Base-by-base conservation (phyloP, 495 filamentous ascomycete species). In the Eremomyces bilateralis region DNA sequence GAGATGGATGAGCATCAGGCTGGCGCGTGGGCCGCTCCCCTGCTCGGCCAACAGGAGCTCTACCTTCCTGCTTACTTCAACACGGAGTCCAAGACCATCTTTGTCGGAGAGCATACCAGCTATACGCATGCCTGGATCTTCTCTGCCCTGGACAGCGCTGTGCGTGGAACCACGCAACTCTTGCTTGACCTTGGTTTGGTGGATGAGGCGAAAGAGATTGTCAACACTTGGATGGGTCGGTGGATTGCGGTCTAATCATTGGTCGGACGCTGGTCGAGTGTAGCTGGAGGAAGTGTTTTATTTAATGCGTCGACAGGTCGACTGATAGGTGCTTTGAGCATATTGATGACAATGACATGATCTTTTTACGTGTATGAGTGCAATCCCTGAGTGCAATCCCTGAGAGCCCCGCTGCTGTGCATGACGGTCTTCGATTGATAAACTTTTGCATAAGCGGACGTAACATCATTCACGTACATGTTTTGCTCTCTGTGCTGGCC, bases 111-210 rank as follows among this genome's bases (percentile, higher is more conserved):
- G 52, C 73, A 77, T 47, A 78, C 73, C 0, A 67, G 63, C 31
- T 77, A 73, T 50, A 77, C 73, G n/a, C 73, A 77, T 45, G 71
- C 71, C 3, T 79, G 73, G 73, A 76, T 79, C 31, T 68, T 71
- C 17, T 65, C 64, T 2, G 73, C 73, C 4, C 49, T 79, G 19
- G 73, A 78, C 47, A 70, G 65, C 15, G 73, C 68, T 0, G 69
- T 77, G 15, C 54, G 73, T 0, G 73, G 72, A 0, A 66, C 65
- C 4, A 64, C 70, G 12, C 73, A 79, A 45, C 40, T 76, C 35
- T 48, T 76, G 39, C 58, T 78, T 1, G 69, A 76, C 42, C 58
- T 76, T 36, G 73, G 73, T 0, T 45, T 79, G 22, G 69, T 78
- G 1, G 72, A 77, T 50, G 73, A 78, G 52, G 73, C 72, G 6